phyloP scores from a whole-genome alignment of 192 early-diverging fungal species.

The Paraglomus occultum region DNA sequence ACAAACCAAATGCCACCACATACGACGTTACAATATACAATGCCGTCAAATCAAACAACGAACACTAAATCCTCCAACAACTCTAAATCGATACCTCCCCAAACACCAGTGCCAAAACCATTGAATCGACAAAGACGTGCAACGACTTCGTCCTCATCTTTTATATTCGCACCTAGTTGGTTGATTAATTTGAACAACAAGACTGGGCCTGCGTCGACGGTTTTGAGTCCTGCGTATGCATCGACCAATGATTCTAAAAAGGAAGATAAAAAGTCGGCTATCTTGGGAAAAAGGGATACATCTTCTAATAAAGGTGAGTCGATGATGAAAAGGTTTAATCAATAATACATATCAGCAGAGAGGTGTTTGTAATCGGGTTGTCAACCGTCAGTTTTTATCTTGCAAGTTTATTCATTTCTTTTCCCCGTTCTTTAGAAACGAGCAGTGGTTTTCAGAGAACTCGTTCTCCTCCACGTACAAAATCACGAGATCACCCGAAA shows the following conservation, averaged over 20 bases:
- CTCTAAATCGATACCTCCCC: not conserved
- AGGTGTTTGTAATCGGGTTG: not conserved
- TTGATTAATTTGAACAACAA: constrained; percentile 11
- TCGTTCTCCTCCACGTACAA: not conserved
- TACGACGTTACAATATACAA: constrained; percentile 20
- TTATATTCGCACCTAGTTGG: constrained; percentile 25
- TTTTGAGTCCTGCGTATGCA: constrained; percentile 15
- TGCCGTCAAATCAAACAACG: constrained; percentile 3
- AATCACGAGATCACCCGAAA: not conserved
- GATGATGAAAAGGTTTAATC: not conserved
- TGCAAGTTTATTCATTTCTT: not conserved
- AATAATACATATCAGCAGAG: not conserved
- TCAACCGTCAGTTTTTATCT: not conserved
- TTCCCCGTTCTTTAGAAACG: no score
- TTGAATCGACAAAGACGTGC: constrained; percentile 5
- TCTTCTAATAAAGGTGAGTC: constrained; percentile 10
- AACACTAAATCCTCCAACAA: no score
- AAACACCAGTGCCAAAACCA: not conserved
- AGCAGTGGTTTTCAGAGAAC: no score
- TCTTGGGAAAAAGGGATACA: not conserved
- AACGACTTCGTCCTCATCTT: constrained; percentile 9
- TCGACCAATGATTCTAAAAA: constrained; percentile 13
- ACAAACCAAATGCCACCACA: constrained; percentile 10
- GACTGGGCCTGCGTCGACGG: not conserved
- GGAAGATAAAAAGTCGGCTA: not conserved